phyloP scores from a whole-genome alignment of 495 filamentous ascomycete genomes.

The Aspergillus sparsus region DNA sequence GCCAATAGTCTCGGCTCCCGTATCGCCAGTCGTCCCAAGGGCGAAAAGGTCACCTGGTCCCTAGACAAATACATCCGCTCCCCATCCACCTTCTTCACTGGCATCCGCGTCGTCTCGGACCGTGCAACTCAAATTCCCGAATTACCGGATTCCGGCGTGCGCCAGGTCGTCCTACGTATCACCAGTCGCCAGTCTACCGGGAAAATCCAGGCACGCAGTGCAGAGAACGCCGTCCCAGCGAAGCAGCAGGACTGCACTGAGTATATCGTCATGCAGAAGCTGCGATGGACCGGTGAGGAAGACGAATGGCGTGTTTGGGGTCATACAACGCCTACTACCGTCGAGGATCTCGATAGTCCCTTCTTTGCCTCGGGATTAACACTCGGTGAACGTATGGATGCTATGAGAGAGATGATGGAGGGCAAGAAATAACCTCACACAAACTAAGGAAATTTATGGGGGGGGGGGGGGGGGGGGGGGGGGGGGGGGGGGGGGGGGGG shows the following conservation, averaged over 20 bases:
- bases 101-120: conserved; percentile 59
- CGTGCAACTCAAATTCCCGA: conserved; percentile 54
- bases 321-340: conserved; percentile 59
- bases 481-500: no score
- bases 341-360: conserved; percentile 44
- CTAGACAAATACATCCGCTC: conserved; percentile 61
- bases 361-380: conserved; percentile 37
- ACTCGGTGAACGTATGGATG: conserved; percentile 36
- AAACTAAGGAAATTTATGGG: not conserved
- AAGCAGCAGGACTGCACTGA: conserved; percentile 68
- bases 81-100: conserved; percentile 47
- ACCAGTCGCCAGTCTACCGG: conserved; percentile 60
- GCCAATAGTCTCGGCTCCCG: conserved; percentile 52
- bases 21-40: conserved; percentile 56
- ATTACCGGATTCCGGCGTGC: conserved; percentile 48
- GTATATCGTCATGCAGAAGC: conserved; percentile 75
- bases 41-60: conserved; percentile 61
- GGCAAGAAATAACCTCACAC: conserved; percentile 25
- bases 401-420: conserved; percentile 33
- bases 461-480: no score
- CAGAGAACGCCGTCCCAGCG: conserved; percentile 29
- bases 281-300: conserved; percentile 56
- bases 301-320: conserved; percentile 78
- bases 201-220: conserved; percentile 23
- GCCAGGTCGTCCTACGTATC: conserved; percentile 75